These are phyloP conservation scores for Kappamyces sp. DNA, from an alignment of 192 early-diverging fungal genomes.

Conservation along the genomic window DNA sequence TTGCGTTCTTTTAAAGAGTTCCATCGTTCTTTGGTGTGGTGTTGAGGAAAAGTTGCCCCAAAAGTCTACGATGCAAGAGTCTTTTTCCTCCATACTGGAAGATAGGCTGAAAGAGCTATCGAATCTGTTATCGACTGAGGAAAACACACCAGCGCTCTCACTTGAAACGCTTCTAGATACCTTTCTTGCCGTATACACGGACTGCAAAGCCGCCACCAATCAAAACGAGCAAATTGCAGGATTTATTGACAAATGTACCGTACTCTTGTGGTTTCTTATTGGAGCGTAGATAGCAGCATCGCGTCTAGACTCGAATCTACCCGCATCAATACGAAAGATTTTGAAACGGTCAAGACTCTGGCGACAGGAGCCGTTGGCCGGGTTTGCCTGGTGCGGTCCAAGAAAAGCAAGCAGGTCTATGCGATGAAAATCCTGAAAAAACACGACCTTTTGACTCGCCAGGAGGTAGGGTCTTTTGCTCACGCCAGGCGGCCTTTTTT, in stretches of 20 bases:
- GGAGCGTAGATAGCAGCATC: slow-evolving; percentile 37
- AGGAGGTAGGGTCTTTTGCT: slow-evolving; percentile 48
- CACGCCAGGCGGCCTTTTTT: slow-evolving; percentile 71
- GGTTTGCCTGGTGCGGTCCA: slow-evolving; percentile 77
- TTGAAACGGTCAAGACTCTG: slow-evolving; percentile 70
- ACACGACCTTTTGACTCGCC: slow-evolving; percentile 59
- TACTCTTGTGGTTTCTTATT: slow-evolving; percentile 14
- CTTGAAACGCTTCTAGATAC: slow-evolving; percentile 47
- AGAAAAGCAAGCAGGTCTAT: slow-evolving; percentile 62
- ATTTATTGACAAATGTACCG: slow-evolving; percentile 45
- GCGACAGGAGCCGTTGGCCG: slow-evolving; percentile 69
- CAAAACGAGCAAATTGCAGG: slow-evolving; percentile 34
- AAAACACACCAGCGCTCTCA: slow-evolving; percentile 31
- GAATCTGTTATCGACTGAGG: slow-evolving; percentile 21
- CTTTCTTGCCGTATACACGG: slow-evolving; percentile 45
- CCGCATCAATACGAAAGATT: slow-evolving; percentile 66
- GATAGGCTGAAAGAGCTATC: slow-evolving; percentile 36
- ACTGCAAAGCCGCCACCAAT: slow-evolving; percentile 41
- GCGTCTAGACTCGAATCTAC: slow-evolving; percentile 37
- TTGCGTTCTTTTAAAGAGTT: background rate
- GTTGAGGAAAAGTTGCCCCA: background rate
- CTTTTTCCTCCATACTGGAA: slow-evolving; percentile 12
- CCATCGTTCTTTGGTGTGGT: slow-evolving; percentile 9
- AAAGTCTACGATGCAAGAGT: slow-evolving; percentile 3
- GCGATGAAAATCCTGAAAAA: slow-evolving; percentile 80